These are phyloP conservation scores for Biancaea sappan DNA, from an alignment of 306 rosid species.

Conservation along the genomic window DNA sequence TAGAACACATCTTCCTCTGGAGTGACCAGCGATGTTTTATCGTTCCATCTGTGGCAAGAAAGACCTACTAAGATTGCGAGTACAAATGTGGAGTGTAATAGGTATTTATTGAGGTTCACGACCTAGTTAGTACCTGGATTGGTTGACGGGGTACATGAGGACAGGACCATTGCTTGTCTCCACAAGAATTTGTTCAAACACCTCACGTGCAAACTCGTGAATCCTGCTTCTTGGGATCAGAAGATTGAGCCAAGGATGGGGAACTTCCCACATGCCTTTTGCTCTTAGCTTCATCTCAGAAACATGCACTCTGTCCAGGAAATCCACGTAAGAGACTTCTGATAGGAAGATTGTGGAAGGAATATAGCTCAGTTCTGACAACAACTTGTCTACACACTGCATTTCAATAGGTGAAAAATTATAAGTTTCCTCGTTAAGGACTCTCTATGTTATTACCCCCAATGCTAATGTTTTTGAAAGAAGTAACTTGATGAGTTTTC, in stretches of 20 bases:
- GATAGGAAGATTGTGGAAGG: constrained; percentile 73
- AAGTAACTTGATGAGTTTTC: constrained; percentile 4
- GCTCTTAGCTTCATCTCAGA: constrained; percentile 67
- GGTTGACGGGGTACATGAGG: constrained; percentile 88
- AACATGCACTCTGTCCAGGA: constrained; percentile 85
- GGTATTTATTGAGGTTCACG: neutral
- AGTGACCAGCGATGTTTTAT: constrained; percentile 73
- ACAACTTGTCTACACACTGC: constrained; percentile 67
- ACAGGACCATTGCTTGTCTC: constrained; percentile 83
- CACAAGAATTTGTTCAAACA: constrained; percentile 72
- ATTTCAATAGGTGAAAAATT: constrained; percentile 24
- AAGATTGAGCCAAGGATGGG: constrained; percentile 95
- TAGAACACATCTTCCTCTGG: constrained; percentile 93
- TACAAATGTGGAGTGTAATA: neutral
- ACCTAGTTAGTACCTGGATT: constrained; percentile 54
- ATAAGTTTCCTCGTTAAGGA: neutral
- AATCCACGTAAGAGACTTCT: constrained; percentile 79
- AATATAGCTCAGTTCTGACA: constrained; percentile 62
- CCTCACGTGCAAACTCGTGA: constrained; percentile 57
- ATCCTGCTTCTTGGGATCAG: constrained; percentile 72
- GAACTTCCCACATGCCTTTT: constrained; percentile 84
- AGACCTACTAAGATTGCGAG: neutral
- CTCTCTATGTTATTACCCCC: neutral
- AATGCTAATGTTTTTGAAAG: neutral
- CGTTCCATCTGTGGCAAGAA: constrained; percentile 68